phyloP scores from a whole-genome alignment of 148 eudicot genomes.

The Tetragonia tetragonoides region DNA sequence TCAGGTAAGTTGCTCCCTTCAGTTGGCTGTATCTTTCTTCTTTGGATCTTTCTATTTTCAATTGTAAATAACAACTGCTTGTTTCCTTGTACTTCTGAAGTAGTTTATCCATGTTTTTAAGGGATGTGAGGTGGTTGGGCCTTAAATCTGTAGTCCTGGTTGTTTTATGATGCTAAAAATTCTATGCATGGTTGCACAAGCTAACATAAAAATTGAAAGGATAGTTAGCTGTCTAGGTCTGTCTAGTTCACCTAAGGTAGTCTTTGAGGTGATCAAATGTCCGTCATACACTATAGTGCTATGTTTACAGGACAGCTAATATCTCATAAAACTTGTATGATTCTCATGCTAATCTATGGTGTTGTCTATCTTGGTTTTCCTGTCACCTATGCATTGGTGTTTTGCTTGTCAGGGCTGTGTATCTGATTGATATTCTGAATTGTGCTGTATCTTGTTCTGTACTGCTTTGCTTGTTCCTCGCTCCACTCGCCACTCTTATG shows the following conservation, averaged over 20 bases:
- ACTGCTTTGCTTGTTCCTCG: too few relatives aligned
- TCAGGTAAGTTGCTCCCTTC: conserved; percentile 34
- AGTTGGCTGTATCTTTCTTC: background rate
- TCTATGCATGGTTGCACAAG: background rate
- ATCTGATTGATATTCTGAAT: background rate
- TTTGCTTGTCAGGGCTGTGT: background rate
- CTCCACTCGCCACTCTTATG: too few relatives aligned
- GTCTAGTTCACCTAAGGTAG: background rate
- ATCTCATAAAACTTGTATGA: background rate
- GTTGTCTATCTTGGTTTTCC: background rate
- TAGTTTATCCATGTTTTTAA: background rate
- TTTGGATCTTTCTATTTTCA: background rate
- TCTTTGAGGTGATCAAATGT: background rate
- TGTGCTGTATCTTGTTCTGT: too few relatives aligned
- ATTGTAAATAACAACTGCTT: conserved; percentile 1
- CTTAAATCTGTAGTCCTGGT: background rate
- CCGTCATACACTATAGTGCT: background rate
- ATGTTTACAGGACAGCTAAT: background rate
- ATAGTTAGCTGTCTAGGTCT: background rate
- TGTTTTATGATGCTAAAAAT: background rate
- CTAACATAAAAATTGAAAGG: conserved; percentile 1
- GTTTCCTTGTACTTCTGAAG: conserved; percentile 3
- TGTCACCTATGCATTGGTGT: background rate
- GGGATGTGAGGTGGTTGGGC: background rate
- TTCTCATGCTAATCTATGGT: background rate